Conservation (phyloP, 1,139 yeast genomes). For the Scheffersomyces stambukii region DNA sequence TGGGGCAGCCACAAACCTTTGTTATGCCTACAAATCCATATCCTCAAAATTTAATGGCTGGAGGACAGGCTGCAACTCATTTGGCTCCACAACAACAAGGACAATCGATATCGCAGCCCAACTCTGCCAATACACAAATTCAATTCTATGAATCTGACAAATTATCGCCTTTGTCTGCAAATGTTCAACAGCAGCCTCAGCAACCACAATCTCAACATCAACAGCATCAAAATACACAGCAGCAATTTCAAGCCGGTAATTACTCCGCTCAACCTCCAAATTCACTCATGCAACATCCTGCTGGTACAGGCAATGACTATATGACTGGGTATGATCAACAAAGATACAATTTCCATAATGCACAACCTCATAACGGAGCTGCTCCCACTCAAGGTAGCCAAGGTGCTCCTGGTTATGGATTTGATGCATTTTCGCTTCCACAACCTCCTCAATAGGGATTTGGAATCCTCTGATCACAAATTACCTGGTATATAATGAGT, state of each 20-base stretch:
- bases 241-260: slow-evolving; percentile 7
- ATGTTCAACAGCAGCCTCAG: slow-evolving; percentile 7
- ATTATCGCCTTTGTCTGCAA: slow-evolving; percentile 11
- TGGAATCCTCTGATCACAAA: too few relatives aligned
- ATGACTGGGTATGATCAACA: slow-evolving; percentile 15
- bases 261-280: slow-evolving; percentile 6
- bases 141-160: slow-evolving; percentile 11
- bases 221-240: slow-evolving; percentile 7
- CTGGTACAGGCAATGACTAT: slow-evolving; percentile 15
- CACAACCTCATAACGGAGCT: too few relatives aligned
- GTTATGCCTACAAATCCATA: slow-evolving; percentile 18
- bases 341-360: slow-evolving; percentile 17
- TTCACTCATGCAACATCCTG: slow-evolving; percentile 10
- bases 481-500: too few relatives aligned
- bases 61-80: slow-evolving; percentile 6
- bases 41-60: slow-evolving; percentile 11
- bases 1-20: slow-evolving; percentile 11
- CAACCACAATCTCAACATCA: slow-evolving; percentile 6
- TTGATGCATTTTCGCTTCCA: slow-evolving; percentile 13
- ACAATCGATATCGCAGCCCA: slow-evolving; percentile 6
- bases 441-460: slow-evolving; percentile 7
- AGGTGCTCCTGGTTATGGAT: slow-evolving; percentile 12
- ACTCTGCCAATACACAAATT: slow-evolving; percentile 6
- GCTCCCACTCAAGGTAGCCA: slow-evolving; percentile 5
- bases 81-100: slow-evolving; percentile 7